Evolutionary conservation across 805 yeast species (phyloP).

Genomic region (Myxozyma monticola): DNA sequence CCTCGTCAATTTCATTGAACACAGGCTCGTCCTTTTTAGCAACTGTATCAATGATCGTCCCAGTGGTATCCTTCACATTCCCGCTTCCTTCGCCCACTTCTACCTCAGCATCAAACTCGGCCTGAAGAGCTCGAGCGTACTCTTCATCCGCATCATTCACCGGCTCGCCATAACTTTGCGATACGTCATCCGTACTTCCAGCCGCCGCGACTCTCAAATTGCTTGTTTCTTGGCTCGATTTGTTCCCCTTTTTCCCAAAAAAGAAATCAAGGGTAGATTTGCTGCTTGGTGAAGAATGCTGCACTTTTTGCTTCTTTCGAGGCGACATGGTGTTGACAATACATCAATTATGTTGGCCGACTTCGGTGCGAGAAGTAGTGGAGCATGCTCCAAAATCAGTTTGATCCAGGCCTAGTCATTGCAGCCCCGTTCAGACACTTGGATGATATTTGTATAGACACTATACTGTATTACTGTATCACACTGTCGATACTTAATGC

Average conservation of each 20-base stretch:
- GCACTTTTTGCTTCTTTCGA: constrained; percentile 1
- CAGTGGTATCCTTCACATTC: no score
- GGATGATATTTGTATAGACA: not conserved
- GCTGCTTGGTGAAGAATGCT: not conserved
- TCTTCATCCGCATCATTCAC: constrained; percentile 18
- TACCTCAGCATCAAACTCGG: constrained; percentile 25
- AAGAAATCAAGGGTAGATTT: constrained; percentile 17
- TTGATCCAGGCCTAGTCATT: not conserved
- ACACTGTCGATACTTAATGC: not conserved
- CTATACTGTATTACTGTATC: not conserved
- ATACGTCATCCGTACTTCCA: not conserved
- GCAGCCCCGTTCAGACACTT: not conserved
- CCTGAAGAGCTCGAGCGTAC: constrained; percentile 28
- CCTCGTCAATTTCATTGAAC: not conserved
- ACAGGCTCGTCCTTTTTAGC: not conserved
- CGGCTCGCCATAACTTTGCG: not conserved
- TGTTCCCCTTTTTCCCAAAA: not conserved
- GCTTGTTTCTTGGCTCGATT: not conserved
- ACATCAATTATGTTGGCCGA: not conserved
- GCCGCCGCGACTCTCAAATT: not conserved
- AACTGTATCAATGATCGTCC: not conserved
- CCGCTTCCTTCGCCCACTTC: not conserved
- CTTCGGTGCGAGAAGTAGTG: no score
- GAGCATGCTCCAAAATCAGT: not conserved
- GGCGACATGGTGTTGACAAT: constrained; percentile 2